Base-by-base conservation (phyloP, 2,329 filamentous ascomycete genomes). In the Aspergillus proliferans region DNA sequence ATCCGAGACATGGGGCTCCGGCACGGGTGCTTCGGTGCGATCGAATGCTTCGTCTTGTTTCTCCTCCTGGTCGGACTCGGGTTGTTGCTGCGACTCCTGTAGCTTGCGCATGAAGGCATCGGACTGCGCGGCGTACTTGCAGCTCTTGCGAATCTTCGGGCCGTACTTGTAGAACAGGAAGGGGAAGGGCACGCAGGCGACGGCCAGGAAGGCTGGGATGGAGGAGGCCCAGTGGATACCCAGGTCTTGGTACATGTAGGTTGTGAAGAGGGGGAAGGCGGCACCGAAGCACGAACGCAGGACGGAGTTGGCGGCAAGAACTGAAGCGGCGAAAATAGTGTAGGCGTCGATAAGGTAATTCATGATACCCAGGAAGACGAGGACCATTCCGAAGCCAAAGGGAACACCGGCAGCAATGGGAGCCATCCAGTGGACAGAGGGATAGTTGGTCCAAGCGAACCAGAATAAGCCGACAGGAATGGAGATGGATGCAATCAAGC, bases 361-460 rank as follows among this genome's bases (percentile, higher is more conserved):
- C 60, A 71, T 64, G 48, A 68, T 61, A 34, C 65, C 61, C 18
- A 73, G 59, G 60, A 71, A 72, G 18, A 71, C 63, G 18, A 72
- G 50, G 3, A 73, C 65, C 58, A 71, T 66, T 12, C 71, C 71
- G 44, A 73, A 71, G 0, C 71, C 71, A 44, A 74, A 71, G 2
- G 69, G 64, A 5, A 61, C 69, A 22, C 60, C 63, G 3, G 63
- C 68, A 8, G 66, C 62, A 42, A 72, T 62, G 48, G 61, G 61
- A 12, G 59, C 68, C 47, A 71, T 66, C 68, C 68, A 72, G 52
- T 71, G 68, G 30, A 71, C 55, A 2, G 60, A 61, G 49, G 64
- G 70, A 48, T 69, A 75, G 45, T 79, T 76, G 1, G 80, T 80
- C 80, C 80, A 83, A 0, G 78, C 79, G 49, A 82, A 79, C 78